Base-by-base conservation (phyloP, 352 stramenopile genomes). In the Poterioochromonas sp. region DNA sequence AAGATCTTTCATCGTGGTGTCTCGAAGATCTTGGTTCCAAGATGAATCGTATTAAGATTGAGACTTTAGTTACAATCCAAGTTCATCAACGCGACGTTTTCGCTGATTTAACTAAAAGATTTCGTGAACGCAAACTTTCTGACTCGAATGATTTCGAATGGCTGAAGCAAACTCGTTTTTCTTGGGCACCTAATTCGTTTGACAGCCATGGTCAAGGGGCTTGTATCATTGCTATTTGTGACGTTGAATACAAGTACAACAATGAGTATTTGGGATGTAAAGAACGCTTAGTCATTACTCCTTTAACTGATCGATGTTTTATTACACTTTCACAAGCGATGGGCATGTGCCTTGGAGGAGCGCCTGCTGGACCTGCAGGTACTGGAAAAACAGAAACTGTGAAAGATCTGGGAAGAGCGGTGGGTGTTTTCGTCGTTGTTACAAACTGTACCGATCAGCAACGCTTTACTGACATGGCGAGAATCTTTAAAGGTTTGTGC, bases 81-180 rank as follows among this genome's bases (percentile, higher is more conserved):
- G 92, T 97, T 34, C 93, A 97, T 71, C 92, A 97, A 79, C 88
- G 90, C 47, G 93, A 97, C 76, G 92, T 97, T 11, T 94, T 96
- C 83, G 89, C 84, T 0, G 91, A 97, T 58, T 80, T 97, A 0
- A 85, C 86, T 12, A 88, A 87, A 5, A 81, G 97, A 22, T 95
- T 92, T 85, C 94, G 95, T 70, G 89, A 96, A 65, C 93, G 94
- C 71, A 95, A 94, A 79, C 90, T 96, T 37, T 88, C 84, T 40
- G 90, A 94, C 77, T 84, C 90, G 32, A 92, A 92, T 68, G 92
- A 96, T 79, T 97, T 97, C 69, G 92, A 97, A 80, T 97, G 92
- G 92, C 88, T 96, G 35, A 97, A 97, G 77, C 92, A 97, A 77
- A 90, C 89, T 0, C 86, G 91, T 1, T 95, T 96, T 73, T 95